Evolutionary conservation across 1,139 yeast genomes (phyloP).

Genomic region (Wickerhamiella pararugosa): DNA sequence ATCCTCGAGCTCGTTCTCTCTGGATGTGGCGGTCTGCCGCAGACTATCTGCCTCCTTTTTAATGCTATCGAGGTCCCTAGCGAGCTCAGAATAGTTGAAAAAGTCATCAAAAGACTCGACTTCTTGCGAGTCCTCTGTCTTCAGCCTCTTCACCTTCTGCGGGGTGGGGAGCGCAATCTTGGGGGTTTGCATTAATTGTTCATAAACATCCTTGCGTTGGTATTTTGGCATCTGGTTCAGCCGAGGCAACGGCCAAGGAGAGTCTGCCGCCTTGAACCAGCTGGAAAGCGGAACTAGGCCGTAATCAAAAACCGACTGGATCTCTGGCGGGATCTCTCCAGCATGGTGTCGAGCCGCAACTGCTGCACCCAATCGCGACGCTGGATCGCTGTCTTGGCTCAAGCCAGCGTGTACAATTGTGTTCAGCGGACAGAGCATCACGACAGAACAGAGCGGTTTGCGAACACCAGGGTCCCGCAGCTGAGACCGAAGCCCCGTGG

Average conservation of each 20-base stretch:
- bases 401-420: conserved; percentile 55
- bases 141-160: conserved; percentile 7
- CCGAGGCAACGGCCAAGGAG: conserved; percentile 70
- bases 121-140: conserved; percentile 8
- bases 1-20: conserved; percentile 27
- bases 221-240: conserved; percentile 48
- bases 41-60: conserved; percentile 23
- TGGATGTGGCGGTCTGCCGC: conserved; percentile 19
- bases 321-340: conserved; percentile 72
- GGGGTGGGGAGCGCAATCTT: conserved; percentile 7
- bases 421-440: conserved; percentile 60
- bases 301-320: conserved; percentile 60
- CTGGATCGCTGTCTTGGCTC: conserved; percentile 11
- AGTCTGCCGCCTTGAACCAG: conserved; percentile 34
- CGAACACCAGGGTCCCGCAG: conserved; percentile 16
- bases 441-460: conserved; percentile 34
- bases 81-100: too few species aligned
- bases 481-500: conserved; percentile 23
- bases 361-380: conserved; percentile 48
- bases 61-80: not conserved
- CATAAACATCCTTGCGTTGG: conserved; percentile 60
- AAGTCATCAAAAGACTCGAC: conserved; percentile 3
- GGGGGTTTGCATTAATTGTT: conserved; percentile 53
- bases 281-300: conserved; percentile 45
- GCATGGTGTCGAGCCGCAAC: conserved; percentile 72